phyloP scores from a whole-genome alignment of 2,329 filamentous ascomycete genomes.

The Teratosphaeria nubilosa region DNA sequence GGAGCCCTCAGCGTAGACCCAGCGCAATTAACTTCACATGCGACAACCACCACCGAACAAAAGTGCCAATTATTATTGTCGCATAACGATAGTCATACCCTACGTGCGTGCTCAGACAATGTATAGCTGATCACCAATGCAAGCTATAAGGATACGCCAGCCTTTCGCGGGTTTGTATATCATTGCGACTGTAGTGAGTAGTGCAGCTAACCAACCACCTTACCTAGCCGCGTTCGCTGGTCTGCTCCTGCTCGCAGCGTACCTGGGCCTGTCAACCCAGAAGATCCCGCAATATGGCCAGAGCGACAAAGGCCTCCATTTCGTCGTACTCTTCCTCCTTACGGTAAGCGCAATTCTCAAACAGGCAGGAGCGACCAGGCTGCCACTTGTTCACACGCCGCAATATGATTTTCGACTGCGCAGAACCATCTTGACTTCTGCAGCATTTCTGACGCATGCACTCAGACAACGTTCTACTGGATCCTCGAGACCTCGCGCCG shows the following conservation, averaged over 20 bases:
- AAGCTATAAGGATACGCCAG: conserved; percentile 69
- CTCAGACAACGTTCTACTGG: conserved; percentile 68
- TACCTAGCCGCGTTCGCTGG: conserved; percentile 38
- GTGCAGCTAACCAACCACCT: conserved; percentile 4
- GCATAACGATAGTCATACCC: background rate
- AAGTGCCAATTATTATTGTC: background rate
- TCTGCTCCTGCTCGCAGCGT: conserved; percentile 61
- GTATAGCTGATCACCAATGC: conserved; percentile 16
- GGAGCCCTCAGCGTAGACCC: background rate
- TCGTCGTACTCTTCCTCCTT: conserved; percentile 79
- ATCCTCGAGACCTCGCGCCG: conserved; percentile 83
- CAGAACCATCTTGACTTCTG: background rate
- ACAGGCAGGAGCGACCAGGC: background rate
- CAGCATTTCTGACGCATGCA: background rate
- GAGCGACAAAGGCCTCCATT: conserved; percentile 77
- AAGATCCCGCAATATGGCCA: conserved; percentile 52
- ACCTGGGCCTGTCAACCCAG: conserved; percentile 62
- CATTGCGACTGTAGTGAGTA: background rate
- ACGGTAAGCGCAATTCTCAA: conserved; percentile 43
- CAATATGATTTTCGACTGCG: background rate
- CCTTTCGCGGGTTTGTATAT: conserved; percentile 68
- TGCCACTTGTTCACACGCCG: background rate
- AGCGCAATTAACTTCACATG: background rate
- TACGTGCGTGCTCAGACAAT: background rate
- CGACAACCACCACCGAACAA: background rate